Percentiles rank a stretch among this genome's conserved stretches.
These are phyloP conservation scores for Phytophthora palmivora DNA, from an alignment of 352 stramenopile genomes.

Conservation along the genomic window DNA sequence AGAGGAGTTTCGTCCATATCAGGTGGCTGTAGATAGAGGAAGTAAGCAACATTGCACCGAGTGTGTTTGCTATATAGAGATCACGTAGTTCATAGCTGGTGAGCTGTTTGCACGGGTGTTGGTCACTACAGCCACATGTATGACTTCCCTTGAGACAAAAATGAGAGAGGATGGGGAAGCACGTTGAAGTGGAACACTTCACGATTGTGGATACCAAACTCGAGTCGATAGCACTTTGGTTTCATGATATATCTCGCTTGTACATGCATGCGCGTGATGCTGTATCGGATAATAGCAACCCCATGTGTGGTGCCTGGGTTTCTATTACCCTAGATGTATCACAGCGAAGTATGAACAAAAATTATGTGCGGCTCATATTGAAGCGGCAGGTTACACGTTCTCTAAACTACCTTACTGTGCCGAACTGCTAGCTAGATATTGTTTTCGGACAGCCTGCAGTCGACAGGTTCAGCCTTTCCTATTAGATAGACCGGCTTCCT, in stretches of 20 bases:
- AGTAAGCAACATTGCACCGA: not conserved
- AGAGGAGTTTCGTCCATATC: constrained; percentile 1
- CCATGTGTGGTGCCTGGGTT: not conserved
- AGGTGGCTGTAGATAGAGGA: not conserved
- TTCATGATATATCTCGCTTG: too few species aligned
- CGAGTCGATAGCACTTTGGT: too few species aligned
- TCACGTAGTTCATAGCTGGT: not conserved
- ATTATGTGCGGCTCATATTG: too few species aligned
- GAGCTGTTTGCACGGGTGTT: not conserved
- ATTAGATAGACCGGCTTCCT: constrained; percentile 11
- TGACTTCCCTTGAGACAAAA: constrained; percentile 5
- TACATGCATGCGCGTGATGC: too few species aligned
- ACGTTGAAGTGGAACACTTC: constrained; percentile 7
- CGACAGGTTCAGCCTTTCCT: constrained; percentile 17
- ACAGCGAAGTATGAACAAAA: too few species aligned
- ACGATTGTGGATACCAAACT: constrained; percentile 11
- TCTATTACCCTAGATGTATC: not conserved
- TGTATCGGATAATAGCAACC: too few species aligned
- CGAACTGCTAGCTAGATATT: constrained; percentile 7
- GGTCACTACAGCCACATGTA: not conserved
- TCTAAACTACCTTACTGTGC: not conserved
- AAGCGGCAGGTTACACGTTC: not conserved
- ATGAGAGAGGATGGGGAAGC: constrained; percentile 1
- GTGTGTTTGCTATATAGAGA: not conserved
- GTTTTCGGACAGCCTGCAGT: constrained; percentile 6